Conservation (phyloP, 371 early-diverging fungal genomes). For the Mortierella sp. region DNA sequence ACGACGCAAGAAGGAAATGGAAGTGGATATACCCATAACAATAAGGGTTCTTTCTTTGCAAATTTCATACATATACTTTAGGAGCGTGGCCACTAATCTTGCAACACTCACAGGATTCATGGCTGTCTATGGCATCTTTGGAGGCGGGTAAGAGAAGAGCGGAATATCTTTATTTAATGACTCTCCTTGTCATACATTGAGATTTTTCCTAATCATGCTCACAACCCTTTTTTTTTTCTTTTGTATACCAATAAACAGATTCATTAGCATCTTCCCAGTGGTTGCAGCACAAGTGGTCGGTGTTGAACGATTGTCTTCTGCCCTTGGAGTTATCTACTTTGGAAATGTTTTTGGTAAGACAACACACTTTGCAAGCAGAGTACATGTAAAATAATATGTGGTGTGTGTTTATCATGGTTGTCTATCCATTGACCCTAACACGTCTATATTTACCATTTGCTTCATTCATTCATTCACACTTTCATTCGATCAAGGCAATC, state of each 20-base stretch:
- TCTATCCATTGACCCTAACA: too few relatives aligned
- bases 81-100: conserved; percentile 32
- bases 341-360: conserved; percentile 60
- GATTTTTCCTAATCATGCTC: background rate
- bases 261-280: conserved; percentile 65
- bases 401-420: too few relatives aligned
- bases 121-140: conserved; percentile 64
- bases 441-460: too few relatives aligned
- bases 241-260: conserved; percentile 12
- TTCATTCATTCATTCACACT: too few relatives aligned
- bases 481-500: conserved; percentile 35
- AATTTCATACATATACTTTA: background rate
- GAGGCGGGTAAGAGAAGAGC: conserved; percentile 60
- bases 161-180: background rate
- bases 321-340: conserved; percentile 66
- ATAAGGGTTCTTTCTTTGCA: background rate
- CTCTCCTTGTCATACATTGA: background rate
- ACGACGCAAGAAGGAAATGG: too few relatives aligned
- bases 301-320: conserved; percentile 62
- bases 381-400: background rate
- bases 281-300: conserved; percentile 68
- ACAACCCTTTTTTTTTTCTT: background rate
- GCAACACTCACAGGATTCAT: conserved; percentile 36
- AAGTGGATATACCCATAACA: background rate
- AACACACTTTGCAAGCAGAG: background rate